Evolutionary conservation across 345 rosid species (phyloP).

Genomic region (Eucalyptus cloeziana): DNA sequence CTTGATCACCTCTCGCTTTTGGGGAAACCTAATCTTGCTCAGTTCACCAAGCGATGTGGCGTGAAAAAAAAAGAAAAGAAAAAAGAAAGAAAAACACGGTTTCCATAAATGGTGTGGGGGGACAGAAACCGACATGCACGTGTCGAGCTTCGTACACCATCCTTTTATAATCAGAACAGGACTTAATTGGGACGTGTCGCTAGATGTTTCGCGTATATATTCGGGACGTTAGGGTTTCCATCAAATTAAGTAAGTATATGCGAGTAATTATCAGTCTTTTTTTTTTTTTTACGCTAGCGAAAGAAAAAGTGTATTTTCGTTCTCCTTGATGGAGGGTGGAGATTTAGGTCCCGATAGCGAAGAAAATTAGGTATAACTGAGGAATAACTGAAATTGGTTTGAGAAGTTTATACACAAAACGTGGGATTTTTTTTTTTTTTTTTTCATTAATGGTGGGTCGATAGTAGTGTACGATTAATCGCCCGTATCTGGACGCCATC

Average conservation of each 20-base stretch:
- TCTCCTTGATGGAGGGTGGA: background rate
- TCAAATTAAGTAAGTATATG: background rate
- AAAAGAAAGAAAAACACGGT: background rate
- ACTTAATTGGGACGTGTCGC: background rate
- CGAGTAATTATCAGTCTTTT: background rate
- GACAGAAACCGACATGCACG: background rate
- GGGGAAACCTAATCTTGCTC: background rate
- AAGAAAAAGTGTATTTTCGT: background rate
- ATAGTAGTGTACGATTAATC: background rate
- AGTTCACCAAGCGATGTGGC: background rate
- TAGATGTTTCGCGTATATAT: background rate
- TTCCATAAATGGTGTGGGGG: background rate
- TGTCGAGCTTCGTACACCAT: background rate
- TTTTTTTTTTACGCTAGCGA: background rate
- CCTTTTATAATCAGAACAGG: background rate
- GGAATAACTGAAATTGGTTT: background rate
- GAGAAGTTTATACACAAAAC: background rate
- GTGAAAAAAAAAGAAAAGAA: rapidly evolving
- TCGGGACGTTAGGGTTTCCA: background rate
- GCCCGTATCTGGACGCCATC: background rate
- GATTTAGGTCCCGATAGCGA: background rate
- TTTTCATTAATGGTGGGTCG: background rate
- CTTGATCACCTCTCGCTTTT: background rate
- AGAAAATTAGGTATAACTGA: background rate
- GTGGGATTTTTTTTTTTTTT: background rate